Conservation (phyloP, 257 asterid species). For the Solanum sparsipilum region DNA sequence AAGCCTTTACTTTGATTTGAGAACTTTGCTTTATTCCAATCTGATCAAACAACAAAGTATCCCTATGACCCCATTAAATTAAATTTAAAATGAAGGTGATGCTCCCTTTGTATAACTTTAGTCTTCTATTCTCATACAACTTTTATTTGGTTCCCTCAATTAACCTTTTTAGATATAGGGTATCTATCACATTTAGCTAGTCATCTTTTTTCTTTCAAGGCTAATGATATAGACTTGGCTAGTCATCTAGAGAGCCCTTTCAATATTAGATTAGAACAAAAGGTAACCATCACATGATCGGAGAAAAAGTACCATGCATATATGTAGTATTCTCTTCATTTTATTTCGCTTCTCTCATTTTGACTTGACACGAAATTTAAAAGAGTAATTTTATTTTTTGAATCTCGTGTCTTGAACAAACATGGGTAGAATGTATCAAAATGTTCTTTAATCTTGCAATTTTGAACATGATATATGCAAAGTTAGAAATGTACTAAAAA, state of each 20-base stretch:
- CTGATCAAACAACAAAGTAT: constrained; percentile 9
- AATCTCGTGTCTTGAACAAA: not conserved
- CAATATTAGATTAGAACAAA: not conserved
- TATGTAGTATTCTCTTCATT: not conserved
- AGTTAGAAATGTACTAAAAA: not conserved
- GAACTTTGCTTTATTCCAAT: constrained; percentile 20
- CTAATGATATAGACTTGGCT: not conserved
- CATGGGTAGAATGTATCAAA: no score
- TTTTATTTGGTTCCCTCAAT: not conserved
- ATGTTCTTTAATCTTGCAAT: no score
- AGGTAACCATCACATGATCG: constrained; percentile 21
- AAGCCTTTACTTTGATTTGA: not conserved
- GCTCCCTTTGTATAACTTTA: not conserved
- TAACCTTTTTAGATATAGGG: not conserved
- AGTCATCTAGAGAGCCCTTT: not conserved
- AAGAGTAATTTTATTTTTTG: no score
- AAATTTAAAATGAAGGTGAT: not conserved
- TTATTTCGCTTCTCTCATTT: no score
- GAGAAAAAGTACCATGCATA: not conserved
- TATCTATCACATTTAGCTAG: not conserved
- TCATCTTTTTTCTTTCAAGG: not conserved
- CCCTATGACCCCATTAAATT: constrained; percentile 10
- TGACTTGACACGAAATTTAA: not conserved
- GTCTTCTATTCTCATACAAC: constrained; percentile 7
- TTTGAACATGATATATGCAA: no score